A percentile compares a stretch with the other conserved stretches of the same genome.
Evolutionary conservation across 352 stramenopile genomes (phyloP).

Genomic region (Aphanomyces invadans): DNA sequence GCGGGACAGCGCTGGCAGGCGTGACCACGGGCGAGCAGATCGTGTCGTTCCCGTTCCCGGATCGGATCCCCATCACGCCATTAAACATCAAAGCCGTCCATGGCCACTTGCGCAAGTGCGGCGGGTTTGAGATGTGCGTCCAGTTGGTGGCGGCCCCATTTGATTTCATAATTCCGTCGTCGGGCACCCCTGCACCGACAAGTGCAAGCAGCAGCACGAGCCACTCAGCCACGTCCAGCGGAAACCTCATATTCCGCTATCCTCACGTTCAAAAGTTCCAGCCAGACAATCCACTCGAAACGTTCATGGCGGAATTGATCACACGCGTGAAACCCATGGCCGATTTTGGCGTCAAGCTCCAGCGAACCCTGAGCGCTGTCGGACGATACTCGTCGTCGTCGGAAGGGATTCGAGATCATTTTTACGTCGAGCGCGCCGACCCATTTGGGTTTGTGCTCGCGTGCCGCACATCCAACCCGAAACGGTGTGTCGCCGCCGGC

Average conservation of each 20-base stretch:
- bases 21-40: slow-evolving; percentile 59
- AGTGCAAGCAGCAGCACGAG: slow-evolving; percentile 7
- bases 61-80: slow-evolving; percentile 76
- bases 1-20: slow-evolving; percentile 40
- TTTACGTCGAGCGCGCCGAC: slow-evolving; percentile 77
- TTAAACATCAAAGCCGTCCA: slow-evolving; percentile 72
- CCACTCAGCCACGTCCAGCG: slow-evolving; percentile 65
- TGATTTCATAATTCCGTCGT: too few species aligned
- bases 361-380: slow-evolving; percentile 55
- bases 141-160: slow-evolving; percentile 57
- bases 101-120: slow-evolving; percentile 65
- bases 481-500: slow-evolving; percentile 54
- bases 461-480: slow-evolving; percentile 60
- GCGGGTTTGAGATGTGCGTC: slow-evolving; percentile 70
- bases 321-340: slow-evolving; percentile 79
- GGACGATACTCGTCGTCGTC: slow-evolving; percentile 72
- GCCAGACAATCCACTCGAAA: slow-evolving; percentile 74
- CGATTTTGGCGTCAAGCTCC: slow-evolving; percentile 72
- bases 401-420: slow-evolving; percentile 52
- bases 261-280: slow-evolving; percentile 59
- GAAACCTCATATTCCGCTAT: slow-evolving; percentile 78
- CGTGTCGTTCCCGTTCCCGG: slow-evolving; percentile 77
- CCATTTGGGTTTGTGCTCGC: slow-evolving; percentile 78
- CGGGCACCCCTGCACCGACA: slow-evolving; percentile 45
- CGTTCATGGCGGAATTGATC: slow-evolving; percentile 85